phyloP scores from a whole-genome alignment of 306 rosid species.

The Argentina anserina region DNA sequence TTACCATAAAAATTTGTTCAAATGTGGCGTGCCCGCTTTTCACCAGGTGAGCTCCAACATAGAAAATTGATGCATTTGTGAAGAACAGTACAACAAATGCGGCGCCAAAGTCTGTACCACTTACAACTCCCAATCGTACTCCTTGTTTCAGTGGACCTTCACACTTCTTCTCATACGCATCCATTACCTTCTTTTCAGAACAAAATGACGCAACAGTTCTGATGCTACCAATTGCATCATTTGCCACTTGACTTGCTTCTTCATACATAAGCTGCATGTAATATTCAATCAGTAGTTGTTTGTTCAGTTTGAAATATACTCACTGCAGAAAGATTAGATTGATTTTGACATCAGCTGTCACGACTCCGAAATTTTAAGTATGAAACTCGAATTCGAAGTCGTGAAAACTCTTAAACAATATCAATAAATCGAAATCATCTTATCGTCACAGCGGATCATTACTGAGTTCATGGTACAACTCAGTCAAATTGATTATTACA shows the following conservation, averaged over 20 bases:
- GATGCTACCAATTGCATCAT: slow-evolving; percentile 85
- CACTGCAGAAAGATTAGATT: not conserved
- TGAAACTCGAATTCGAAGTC: too few relatives aligned
- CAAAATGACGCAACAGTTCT: slow-evolving; percentile 92
- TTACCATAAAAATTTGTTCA: slow-evolving; percentile 80
- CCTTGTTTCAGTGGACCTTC: slow-evolving; percentile 59
- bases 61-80: slow-evolving; percentile 71
- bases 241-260: slow-evolving; percentile 95
- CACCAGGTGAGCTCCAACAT: slow-evolving; percentile 64
- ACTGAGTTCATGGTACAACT: too few relatives aligned
- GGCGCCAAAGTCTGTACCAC: slow-evolving; percentile 75
- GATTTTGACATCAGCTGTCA: slow-evolving; percentile 93
- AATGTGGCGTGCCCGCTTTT: slow-evolving; percentile 59
- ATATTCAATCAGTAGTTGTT: not conserved
- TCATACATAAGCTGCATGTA: slow-evolving; percentile 64
- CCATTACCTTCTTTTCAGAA: slow-evolving; percentile 82
- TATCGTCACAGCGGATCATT: too few relatives aligned
- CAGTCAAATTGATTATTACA: too few relatives aligned
- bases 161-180: slow-evolving; percentile 56
- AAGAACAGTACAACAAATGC: slow-evolving; percentile 53
- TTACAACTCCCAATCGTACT: slow-evolving; percentile 58
- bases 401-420: too few relatives aligned
- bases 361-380: too few relatives aligned
- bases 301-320: not conserved
- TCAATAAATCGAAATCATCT: too few relatives aligned